Base-by-base conservation (phyloP, 1,139 yeast genomes). In the Diutina ranongensis region DNA sequence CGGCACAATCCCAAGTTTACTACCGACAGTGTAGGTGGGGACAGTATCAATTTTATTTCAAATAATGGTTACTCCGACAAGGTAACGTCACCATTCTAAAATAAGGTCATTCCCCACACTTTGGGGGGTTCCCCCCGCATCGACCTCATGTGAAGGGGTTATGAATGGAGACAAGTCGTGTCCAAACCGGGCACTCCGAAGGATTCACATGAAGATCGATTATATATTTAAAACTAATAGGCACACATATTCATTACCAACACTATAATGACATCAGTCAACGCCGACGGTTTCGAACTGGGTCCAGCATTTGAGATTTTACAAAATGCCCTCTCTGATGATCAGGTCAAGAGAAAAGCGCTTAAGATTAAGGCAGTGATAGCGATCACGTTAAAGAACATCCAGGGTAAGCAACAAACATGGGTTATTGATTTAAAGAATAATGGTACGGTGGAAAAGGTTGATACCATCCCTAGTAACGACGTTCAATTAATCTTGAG, bases 371-470 rank as follows among this genome's bases (percentile, higher is more conserved):
- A 79, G 57, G 83, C 88, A 36, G 63, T 75, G 42, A 77, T 85
- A 51, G 77, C 75, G 47, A 79, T 85, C 61, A 77, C 82, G 54
- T 72, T 85, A 57, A 80, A 78, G 68, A 80, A 78, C 71, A 77
- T 76, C 61, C 76, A 70, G 50, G 83, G 83, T 50, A 71, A 77
- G 63, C 72, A 75, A 47, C 76, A 77, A 59, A 68, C 80, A 16
- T 84, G 92, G 92, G 61, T 67, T 49, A 69, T 85, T 55, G 92
- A 85, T 62, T 75, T 82, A 56, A 83, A 83, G 67, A 68, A 78
- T 46, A 67, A 65, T n/a, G 94, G 92, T 50, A 55, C 67, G 28
- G 67, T 82, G 49, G 64, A 64, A 48, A 72, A 74, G 60, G 76
- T 70, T 44, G 68, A 67, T 45, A n/a, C 21, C 4, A 55, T 54